phyloP scores from a whole-genome alignment of 441 rosid genomes.

The Euphorbia schlechtendalii region DNA sequence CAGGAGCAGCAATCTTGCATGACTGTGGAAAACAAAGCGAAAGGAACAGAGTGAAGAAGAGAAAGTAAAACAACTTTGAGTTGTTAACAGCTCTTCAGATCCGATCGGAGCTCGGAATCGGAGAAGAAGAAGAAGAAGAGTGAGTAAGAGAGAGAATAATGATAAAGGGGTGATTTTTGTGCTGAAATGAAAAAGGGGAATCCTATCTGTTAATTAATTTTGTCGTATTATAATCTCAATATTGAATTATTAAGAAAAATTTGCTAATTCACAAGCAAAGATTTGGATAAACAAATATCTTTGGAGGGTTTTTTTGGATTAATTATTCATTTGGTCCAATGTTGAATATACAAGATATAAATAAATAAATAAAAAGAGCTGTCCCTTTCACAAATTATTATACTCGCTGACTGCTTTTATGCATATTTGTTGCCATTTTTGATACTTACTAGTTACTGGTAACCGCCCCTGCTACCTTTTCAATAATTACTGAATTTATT shows the following conservation, averaged over 20 bases:
- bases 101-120: conserved; percentile 48
- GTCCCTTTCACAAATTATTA: too few species aligned
- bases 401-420: too few species aligned
- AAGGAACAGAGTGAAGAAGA: not conserved
- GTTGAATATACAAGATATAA: too few species aligned
- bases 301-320: not conserved
- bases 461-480: too few species aligned
- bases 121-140: too few species aligned
- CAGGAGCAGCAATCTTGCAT: conserved; percentile 28
- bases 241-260: too few species aligned
- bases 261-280: conserved; percentile 5
- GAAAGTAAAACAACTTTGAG: conserved; percentile 31
- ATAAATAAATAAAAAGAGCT: too few species aligned
- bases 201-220: conserved; percentile 13
- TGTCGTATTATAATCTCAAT: conserved; percentile 26
- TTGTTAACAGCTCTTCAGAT: conserved; percentile 27
- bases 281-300: not conserved
- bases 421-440: too few species aligned
- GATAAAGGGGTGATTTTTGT: conserved; percentile 15
- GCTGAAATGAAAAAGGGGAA: conserved; percentile 16
- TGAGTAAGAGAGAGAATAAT: conserved; percentile 19
- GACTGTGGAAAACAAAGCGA: too few species aligned
- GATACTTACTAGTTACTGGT: too few species aligned
- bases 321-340: too few species aligned
- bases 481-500: too few species aligned